Conservation (phyloP, 345 rosid genomes). For the Hevea brasiliensis region DNA sequence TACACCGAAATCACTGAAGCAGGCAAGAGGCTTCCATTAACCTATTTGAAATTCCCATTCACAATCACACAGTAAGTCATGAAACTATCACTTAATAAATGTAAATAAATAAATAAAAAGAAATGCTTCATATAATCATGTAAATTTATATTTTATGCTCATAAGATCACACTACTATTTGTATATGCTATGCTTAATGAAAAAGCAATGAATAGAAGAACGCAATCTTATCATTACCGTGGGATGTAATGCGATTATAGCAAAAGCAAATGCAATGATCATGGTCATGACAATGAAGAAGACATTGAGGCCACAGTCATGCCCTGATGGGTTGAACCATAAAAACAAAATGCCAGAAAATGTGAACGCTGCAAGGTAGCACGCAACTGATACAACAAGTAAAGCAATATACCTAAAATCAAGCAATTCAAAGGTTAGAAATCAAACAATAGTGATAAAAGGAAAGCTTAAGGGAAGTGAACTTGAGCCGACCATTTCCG, state of each 20-base stretch:
- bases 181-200: neutral
- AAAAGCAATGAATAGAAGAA: conserved; percentile 15
- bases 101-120: too few species aligned
- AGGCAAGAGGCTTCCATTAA: conserved; percentile 97
- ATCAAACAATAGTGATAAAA: neutral
- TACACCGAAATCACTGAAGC: conserved; percentile 88
- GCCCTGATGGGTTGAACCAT: conserved; percentile 97
- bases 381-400: conserved; percentile 70
- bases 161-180: neutral
- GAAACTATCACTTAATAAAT: too few species aligned
- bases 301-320: conserved; percentile 86
- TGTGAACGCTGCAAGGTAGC: conserved; percentile 77
- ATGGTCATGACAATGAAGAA: conserved; percentile 91
- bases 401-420: conserved; percentile 73
- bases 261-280: conserved; percentile 75
- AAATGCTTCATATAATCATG: too few species aligned
- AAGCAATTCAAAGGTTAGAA: conserved; percentile 31
- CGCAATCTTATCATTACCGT: conserved; percentile 44
- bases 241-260: conserved; percentile 80
- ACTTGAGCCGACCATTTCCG: conserved; percentile 67
- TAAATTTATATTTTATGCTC: too few species aligned
- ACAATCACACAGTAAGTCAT: neutral
- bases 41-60: conserved; percentile 43
- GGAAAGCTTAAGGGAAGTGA: conserved; percentile 9
- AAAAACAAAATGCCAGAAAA: conserved; percentile 82